Conservation (phyloP, 305 asterid genomes). For the Salvia sclarea region DNA sequence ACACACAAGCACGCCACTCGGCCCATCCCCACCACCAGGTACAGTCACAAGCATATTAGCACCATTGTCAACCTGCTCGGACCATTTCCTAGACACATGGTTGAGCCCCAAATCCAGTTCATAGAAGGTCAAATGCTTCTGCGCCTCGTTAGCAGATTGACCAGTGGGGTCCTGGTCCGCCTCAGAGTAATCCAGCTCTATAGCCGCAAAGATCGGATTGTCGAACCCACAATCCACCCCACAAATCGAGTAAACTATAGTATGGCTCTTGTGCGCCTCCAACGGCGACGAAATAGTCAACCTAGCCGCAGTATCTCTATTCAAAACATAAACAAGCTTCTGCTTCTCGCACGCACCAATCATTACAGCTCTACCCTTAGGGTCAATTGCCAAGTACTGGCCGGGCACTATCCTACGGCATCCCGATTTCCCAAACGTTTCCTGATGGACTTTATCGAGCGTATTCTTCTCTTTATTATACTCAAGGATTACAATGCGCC, state of each 20-base stretch:
- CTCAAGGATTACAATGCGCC: slow-evolving; percentile 82
- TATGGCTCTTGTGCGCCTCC: slow-evolving; percentile 97
- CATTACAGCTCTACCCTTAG: slow-evolving; percentile 99
- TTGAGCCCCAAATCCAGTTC: slow-evolving; percentile 95
- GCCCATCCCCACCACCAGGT: slow-evolving; percentile 99
- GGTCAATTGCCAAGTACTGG: slow-evolving; percentile 90
- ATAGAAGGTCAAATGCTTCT: slow-evolving; percentile 88
- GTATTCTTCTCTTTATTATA: slow-evolving; percentile 82
- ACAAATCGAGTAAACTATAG: slow-evolving; percentile 72
- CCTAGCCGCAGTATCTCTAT: slow-evolving; percentile 96
- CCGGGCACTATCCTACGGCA: slow-evolving; percentile 97
- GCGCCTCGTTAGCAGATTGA: slow-evolving; percentile 87
- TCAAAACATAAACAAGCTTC: slow-evolving; percentile 96
- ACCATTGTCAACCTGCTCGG: slow-evolving; percentile 94
- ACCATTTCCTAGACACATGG: slow-evolving; percentile 96
- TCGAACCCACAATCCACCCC: slow-evolving; percentile 98
- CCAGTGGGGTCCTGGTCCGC: slow-evolving; percentile 99
- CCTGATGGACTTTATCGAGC: slow-evolving; percentile 88
- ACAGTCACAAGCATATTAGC: slow-evolving; percentile 97
- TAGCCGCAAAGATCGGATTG: slow-evolving; percentile 93
- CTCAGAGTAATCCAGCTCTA: slow-evolving; percentile 92
- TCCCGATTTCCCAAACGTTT: slow-evolving; percentile 96
- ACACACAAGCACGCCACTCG: slow-evolving; percentile 99
- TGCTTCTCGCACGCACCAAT: slow-evolving; percentile 96
- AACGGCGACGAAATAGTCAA: slow-evolving; percentile 89